Percentiles rank a stretch among this genome's conserved stretches.
Evolutionary conservation across 176 grass and related monocot species (phyloP).

Genomic region (Raddia guianensis): DNA sequence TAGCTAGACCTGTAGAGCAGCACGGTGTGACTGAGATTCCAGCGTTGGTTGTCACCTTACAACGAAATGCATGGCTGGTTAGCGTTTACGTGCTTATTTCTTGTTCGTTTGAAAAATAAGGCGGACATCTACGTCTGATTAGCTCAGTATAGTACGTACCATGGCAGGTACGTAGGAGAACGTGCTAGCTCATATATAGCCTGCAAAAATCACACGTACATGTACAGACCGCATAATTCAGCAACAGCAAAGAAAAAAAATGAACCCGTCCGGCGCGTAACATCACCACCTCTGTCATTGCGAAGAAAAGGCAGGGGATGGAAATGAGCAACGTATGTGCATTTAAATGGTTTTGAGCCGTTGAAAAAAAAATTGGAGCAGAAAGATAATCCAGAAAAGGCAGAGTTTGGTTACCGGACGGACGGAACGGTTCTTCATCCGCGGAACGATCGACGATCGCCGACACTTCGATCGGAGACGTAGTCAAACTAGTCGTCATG

Average conservation of each 20-base stretch:
- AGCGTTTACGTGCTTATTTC: background rate
- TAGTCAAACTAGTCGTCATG: too few relatives aligned
- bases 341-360: too few relatives aligned
- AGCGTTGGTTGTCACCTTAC: slow-evolving; percentile 38
- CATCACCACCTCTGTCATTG: background rate
- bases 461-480: background rate
- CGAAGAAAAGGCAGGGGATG: too few relatives aligned
- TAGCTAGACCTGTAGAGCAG: slow-evolving; percentile 15
- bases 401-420: too few relatives aligned
- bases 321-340: too few relatives aligned
- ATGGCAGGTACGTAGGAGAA: background rate
- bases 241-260: background rate
- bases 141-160: background rate
- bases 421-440: background rate
- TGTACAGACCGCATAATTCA: background rate
- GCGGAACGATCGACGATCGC: background rate
- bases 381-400: too few relatives aligned
- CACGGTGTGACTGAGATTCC: slow-evolving; percentile 7
- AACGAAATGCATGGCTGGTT: background rate
- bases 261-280: background rate
- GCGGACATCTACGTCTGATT: too few relatives aligned
- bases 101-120: too few relatives aligned
- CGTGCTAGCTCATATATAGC: too few relatives aligned
- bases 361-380: too few relatives aligned
- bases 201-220: background rate